phyloP scores from a whole-genome alignment of 768 basidiomycete genomes.

The Xerocomellus intermedius region DNA sequence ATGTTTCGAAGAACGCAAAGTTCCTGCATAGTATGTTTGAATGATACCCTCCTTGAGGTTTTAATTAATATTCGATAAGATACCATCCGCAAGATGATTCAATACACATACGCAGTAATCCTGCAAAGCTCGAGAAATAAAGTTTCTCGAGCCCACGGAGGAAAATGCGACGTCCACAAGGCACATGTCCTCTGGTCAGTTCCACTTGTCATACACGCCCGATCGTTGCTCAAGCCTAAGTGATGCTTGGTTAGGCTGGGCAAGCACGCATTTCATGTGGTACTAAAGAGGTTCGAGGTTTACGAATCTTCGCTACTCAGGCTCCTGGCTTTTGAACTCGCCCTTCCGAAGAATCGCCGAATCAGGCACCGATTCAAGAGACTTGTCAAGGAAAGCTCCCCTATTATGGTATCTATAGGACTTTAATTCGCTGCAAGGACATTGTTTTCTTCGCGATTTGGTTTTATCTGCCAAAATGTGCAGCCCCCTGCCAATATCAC shows the following conservation, averaged over 20 bases:
- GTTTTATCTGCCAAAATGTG: background rate
- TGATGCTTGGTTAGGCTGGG: slow-evolving; percentile 59
- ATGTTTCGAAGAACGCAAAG: slow-evolving; percentile 39
- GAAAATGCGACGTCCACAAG: slow-evolving; percentile 47
- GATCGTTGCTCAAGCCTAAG: slow-evolving; percentile 9
- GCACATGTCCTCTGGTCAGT: slow-evolving; percentile 60
- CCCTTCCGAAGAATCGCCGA: slow-evolving; percentile 42
- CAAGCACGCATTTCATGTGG: slow-evolving; percentile 69
- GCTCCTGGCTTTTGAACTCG: slow-evolving; percentile 49
- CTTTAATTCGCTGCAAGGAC: slow-evolving; percentile 4
- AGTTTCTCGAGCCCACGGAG: slow-evolving; percentile 38
- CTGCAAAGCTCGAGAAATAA: slow-evolving; percentile 43
- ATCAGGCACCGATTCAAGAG: slow-evolving; percentile 45
- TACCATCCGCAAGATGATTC: slow-evolving; percentile 59
- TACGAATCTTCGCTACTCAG: slow-evolving; percentile 49
- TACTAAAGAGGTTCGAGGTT: slow-evolving; percentile 53
- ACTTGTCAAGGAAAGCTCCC: slow-evolving; percentile 38
- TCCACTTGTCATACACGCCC: background rate
- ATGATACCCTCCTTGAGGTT: background rate
- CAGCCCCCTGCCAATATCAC: background rate
- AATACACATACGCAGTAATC: slow-evolving; percentile 53
- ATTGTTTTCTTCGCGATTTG: background rate
- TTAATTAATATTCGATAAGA: slow-evolving; percentile 38
- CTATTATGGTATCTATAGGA: slow-evolving; percentile 23
- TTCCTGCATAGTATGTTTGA: slow-evolving; percentile 56